phyloP scores from a whole-genome alignment of 2,329 filamentous ascomycete species.

The Exophiala bonariae region DNA sequence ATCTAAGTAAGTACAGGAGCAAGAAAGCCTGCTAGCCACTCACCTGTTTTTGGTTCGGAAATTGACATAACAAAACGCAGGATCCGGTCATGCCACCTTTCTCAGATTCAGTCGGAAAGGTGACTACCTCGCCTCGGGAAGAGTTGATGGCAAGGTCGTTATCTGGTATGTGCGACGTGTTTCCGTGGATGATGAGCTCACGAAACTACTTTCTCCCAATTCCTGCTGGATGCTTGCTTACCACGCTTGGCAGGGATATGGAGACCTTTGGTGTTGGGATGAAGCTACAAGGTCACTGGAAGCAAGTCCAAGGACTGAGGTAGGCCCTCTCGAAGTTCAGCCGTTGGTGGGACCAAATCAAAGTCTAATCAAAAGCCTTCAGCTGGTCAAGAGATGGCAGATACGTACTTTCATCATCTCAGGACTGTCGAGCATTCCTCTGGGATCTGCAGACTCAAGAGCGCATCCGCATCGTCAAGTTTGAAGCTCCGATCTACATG shows the following conservation, averaged over 20 bases:
- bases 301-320: conserved; percentile 87
- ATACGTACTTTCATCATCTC: conserved; percentile 87
- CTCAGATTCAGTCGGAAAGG: conserved; percentile 90
- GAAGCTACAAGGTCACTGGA: conserved; percentile 89
- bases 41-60: conserved; percentile 9
- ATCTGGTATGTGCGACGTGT: conserved; percentile 55
- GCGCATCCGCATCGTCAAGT: conserved; percentile 79
- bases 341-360: neutral
- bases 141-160: conserved; percentile 88
- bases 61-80: conserved; percentile 35
- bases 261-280: conserved; percentile 96
- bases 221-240: conserved; percentile 35
- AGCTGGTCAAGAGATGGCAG: conserved; percentile 90
- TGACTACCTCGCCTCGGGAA: conserved; percentile 90
- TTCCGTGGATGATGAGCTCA: no score
- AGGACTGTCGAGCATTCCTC: conserved; percentile 94
- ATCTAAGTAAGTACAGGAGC: conserved; percentile 65
- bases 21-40: conserved; percentile 1
- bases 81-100: conserved; percentile 64
- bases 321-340: conserved; percentile 26
- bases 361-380: neutral
- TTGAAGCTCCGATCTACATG: conserved; percentile 91
- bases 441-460: conserved; percentile 82
- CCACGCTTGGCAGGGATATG: conserved; percentile 59
- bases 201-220: neutral